Conservation (phyloP, 1,284 basidiomycete species). For the Earliella scabrosa region DNA sequence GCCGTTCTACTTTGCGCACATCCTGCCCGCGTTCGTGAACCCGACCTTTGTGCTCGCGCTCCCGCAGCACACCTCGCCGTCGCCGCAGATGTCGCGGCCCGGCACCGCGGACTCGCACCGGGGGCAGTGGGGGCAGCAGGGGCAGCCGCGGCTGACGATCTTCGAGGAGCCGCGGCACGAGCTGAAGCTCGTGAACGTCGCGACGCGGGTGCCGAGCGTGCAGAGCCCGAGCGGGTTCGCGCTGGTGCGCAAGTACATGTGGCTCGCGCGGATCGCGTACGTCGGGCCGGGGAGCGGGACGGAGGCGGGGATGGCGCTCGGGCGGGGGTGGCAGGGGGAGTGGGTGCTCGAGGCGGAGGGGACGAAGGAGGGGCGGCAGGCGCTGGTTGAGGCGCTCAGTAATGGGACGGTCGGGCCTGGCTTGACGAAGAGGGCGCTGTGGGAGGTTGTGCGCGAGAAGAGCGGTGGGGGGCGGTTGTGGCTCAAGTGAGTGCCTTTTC, state of each 20-base stretch:
- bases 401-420: slow-evolving; percentile 28
- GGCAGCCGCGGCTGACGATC: not conserved
- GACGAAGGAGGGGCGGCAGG: slow-evolving; percentile 64
- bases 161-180: slow-evolving; percentile 27
- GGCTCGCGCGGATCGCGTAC: slow-evolving; percentile 59
- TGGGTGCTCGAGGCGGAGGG: slow-evolving; percentile 80
- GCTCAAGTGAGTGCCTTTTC: slow-evolving; percentile 53
- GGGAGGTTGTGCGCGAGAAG: slow-evolving; percentile 68
- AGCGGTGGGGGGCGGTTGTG: slow-evolving; percentile 61
- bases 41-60: slow-evolving; percentile 50
- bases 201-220: slow-evolving; percentile 55
- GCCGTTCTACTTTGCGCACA: slow-evolving; percentile 73
- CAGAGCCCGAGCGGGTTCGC: slow-evolving; percentile 59
- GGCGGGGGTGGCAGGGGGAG: slow-evolving; percentile 72
- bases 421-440: slow-evolving; percentile 42
- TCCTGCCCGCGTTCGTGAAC: slow-evolving; percentile 54
- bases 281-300: slow-evolving; percentile 38
- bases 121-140: not conserved
- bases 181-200: slow-evolving; percentile 46
- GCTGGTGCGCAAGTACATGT: slow-evolving; percentile 59
- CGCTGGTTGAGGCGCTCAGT: slow-evolving; percentile 52
- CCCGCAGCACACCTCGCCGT: slow-evolving; percentile 32
- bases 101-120: not conserved
- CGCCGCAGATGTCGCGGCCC: not conserved
- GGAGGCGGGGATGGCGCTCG: slow-evolving; percentile 45